These are phyloP conservation scores for Withania somnifera DNA, from an alignment of 305 asterid genomes.

Conservation along the genomic window DNA sequence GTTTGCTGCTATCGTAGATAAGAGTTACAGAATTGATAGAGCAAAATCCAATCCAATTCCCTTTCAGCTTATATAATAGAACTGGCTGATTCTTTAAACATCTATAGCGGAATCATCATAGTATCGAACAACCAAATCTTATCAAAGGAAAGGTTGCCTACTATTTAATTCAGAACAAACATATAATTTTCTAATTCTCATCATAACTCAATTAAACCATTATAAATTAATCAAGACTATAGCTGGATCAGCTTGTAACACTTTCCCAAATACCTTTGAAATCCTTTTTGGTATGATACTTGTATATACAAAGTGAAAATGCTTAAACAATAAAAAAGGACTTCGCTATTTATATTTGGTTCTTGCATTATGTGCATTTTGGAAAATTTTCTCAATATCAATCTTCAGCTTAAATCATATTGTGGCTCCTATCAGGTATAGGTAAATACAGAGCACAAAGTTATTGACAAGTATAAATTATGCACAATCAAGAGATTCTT, in stretches of 20 bases:
- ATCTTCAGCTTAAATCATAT: background rate
- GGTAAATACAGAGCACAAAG: background rate
- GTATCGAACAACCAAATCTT: background rate
- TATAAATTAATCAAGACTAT: background rate
- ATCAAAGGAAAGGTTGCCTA: background rate
- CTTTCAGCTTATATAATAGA: background rate
- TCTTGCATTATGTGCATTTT: background rate
- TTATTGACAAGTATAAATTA: background rate
- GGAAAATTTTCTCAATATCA: background rate
- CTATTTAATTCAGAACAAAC: background rate
- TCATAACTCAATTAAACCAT: background rate
- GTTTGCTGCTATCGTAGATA: too few relatives aligned
- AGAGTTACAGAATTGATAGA: too few relatives aligned
- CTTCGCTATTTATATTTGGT: background rate
- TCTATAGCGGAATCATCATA: background rate
- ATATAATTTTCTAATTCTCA: background rate
- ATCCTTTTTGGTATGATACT: background rate
- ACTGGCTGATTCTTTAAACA: background rate
- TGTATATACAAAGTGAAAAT: background rate
- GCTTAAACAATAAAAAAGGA: background rate
- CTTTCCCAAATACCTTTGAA: background rate
- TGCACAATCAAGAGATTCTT: background rate
- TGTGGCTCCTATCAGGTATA: background rate
- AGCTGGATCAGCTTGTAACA: background rate
- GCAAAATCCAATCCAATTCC: background rate